Conservation (phyloP, 2,329 filamentous ascomycete species). For the Zymoseptoria ardabiliae region DNA sequence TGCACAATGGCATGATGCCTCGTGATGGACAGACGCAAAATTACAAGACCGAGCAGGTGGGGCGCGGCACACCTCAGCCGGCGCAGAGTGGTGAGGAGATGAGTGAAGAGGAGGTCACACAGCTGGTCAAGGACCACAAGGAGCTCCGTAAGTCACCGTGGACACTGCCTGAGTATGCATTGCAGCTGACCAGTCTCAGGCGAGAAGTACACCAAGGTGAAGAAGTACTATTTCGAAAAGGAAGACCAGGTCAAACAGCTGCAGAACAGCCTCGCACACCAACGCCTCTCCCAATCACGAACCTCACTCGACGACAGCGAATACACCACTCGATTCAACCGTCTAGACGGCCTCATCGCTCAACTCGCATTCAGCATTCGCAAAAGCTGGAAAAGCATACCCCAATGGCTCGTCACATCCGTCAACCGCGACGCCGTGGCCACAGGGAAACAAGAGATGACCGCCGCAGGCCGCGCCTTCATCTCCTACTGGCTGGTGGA, state of each 20-base stretch:
- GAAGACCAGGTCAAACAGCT: constrained; percentile 84
- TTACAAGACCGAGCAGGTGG: constrained; percentile 28
- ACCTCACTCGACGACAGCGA: constrained; percentile 94
- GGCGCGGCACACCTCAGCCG: constrained; percentile 39
- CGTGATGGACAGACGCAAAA: constrained; percentile 37
- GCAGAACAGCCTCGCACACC: constrained; percentile 95
- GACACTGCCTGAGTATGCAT: not conserved
- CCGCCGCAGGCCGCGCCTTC: constrained; percentile 79
- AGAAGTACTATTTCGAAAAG: constrained; percentile 93
- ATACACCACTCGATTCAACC: constrained; percentile 80
- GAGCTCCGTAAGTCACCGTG: constrained; percentile 37
- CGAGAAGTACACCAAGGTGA: constrained; percentile 95
- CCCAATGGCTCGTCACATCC: constrained; percentile 68
- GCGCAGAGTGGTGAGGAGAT: constrained; percentile 34
- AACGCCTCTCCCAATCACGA: constrained; percentile 86
- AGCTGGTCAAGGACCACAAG: constrained; percentile 44
- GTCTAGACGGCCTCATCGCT: constrained; percentile 87
- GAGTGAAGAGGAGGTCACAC: constrained; percentile 41
- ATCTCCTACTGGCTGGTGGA: constrained; percentile 87
- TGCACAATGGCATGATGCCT: constrained; percentile 24
- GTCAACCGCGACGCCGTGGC: constrained; percentile 80
- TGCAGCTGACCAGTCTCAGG: constrained; percentile 46
- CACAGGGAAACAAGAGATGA: constrained; percentile 96
- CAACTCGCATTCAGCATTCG: constrained; percentile 94
- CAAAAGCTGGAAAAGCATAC: constrained; percentile 82